These are phyloP conservation scores for Elongisporangium anandrum DNA, from an alignment of 352 stramenopile genomes.

Conservation along the genomic window DNA sequence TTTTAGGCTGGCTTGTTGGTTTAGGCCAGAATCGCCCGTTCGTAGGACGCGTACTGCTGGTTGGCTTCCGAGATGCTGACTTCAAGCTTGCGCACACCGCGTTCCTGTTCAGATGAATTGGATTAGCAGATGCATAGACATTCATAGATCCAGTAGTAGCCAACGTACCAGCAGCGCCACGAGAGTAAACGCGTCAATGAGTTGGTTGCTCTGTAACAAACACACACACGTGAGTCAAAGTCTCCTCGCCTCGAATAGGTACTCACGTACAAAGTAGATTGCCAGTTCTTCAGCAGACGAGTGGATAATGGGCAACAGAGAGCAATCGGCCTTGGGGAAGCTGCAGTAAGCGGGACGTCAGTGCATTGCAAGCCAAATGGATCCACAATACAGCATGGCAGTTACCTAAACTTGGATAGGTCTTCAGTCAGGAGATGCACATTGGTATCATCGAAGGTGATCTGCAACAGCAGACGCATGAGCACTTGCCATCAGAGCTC, in stretches of 20 bases:
- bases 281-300: conserved; percentile 96
- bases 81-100: conserved; percentile 87
- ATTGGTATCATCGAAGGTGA: conserved; percentile 82
- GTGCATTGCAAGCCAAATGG: too few relatives aligned
- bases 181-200: conserved; percentile 83
- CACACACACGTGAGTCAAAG: conserved; percentile 4
- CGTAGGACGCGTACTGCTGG: too few relatives aligned
- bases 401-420: conserved; percentile 89
- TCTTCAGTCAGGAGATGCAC: conserved; percentile 94
- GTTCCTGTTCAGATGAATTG: conserved; percentile 40
- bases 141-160: too few relatives aligned
- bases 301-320: conserved; percentile 95
- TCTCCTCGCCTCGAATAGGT: too few relatives aligned
- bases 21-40: conserved; percentile 62
- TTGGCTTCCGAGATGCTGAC: too few relatives aligned
- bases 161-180: conserved; percentile 61
- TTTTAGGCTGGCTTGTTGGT: background rate
- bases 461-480: conserved; percentile 33
- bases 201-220: conserved; percentile 69
- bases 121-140: too few relatives aligned
- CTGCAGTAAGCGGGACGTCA: too few relatives aligned
- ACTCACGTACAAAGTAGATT: conserved; percentile 92
- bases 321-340: conserved; percentile 94
- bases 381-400: too few relatives aligned
- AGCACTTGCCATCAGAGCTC: too few relatives aligned